Evolutionary conservation across 768 basidiomycete species (phyloP).

Genomic region (Hortiboletus flavorubellus): DNA sequence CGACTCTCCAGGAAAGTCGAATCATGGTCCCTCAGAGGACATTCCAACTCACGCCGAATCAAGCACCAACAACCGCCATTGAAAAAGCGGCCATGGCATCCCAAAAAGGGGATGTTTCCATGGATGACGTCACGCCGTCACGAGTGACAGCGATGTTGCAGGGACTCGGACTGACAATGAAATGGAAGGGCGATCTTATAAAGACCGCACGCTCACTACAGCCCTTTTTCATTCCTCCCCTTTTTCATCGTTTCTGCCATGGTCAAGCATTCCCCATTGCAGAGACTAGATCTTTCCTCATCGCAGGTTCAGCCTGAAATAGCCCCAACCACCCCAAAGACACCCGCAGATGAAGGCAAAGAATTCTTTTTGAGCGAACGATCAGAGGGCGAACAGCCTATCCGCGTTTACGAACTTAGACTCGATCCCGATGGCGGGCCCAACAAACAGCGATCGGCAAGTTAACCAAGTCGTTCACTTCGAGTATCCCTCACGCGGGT

Average conservation of each 20-base stretch:
- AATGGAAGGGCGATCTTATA: conserved; percentile 14
- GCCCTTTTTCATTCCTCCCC: background rate
- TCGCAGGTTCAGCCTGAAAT: conserved; percentile 7
- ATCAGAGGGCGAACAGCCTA: conserved; percentile 53
- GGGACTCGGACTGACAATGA: background rate
- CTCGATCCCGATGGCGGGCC: conserved; percentile 93
- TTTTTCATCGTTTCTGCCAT: conserved; percentile 10
- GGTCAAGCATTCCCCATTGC: conserved; percentile 1
- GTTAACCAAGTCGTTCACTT: conserved; percentile 27
- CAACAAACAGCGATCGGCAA: conserved; percentile 75
- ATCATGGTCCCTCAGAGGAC: too few relatives aligned
- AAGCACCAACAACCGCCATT: too few relatives aligned
- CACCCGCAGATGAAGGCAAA: conserved; percentile 90
- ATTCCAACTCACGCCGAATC: too few relatives aligned
- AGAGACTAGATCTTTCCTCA: conserved; percentile 15
- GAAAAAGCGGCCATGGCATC: too few relatives aligned
- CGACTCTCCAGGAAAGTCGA: too few relatives aligned
- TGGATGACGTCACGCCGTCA: conserved; percentile 23
- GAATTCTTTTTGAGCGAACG: conserved; percentile 73
- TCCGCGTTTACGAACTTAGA: conserved; percentile 82
- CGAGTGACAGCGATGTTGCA: background rate
- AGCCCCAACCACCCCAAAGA: conserved; percentile 62
- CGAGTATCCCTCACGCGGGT: conserved; percentile 6
- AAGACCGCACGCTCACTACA: conserved; percentile 9
- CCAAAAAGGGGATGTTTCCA: background rate